Evolutionary conservation across 2,329 filamentous ascomycete species (phyloP).

Genomic region (Escovopsis sp.): DNA sequence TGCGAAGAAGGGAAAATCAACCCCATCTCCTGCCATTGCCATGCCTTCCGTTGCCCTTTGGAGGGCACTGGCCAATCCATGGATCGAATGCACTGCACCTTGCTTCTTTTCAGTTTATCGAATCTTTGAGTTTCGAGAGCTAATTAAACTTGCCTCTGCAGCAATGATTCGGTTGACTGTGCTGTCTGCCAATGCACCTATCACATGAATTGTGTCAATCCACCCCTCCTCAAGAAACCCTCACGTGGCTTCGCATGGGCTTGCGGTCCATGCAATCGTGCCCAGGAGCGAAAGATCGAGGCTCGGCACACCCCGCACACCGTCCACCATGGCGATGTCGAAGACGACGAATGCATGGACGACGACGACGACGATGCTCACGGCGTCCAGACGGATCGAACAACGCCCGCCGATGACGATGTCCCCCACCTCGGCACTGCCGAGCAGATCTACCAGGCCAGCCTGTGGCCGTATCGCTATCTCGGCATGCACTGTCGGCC

Average conservation of each 20-base stretch:
- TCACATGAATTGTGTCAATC: constrained; percentile 95
- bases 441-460: constrained; percentile 83
- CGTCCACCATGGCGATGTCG: constrained; percentile 50
- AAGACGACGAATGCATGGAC: constrained; percentile 47
- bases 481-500: constrained; percentile 89
- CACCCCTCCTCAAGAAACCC: constrained; percentile 85
- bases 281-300: constrained; percentile 87
- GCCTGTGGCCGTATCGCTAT: constrained; percentile 93
- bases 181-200: constrained; percentile 91
- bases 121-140: neutral
- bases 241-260: constrained; percentile 97
- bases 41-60: no score
- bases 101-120: neutral
- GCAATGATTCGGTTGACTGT: constrained; percentile 91
- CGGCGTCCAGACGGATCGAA: constrained; percentile 41
- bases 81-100: neutral
- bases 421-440: constrained; percentile 48
- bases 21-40: no score
- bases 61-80: neutral
- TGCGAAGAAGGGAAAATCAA: no score
- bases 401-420: constrained; percentile 48
- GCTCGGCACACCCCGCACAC: constrained; percentile 72
- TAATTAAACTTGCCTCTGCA: constrained; percentile 18
- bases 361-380: constrained; percentile 59
- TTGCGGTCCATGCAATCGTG: constrained; percentile 86